Conservation (phyloP, 805 yeast species). For the Starmerella tilneyi region DNA sequence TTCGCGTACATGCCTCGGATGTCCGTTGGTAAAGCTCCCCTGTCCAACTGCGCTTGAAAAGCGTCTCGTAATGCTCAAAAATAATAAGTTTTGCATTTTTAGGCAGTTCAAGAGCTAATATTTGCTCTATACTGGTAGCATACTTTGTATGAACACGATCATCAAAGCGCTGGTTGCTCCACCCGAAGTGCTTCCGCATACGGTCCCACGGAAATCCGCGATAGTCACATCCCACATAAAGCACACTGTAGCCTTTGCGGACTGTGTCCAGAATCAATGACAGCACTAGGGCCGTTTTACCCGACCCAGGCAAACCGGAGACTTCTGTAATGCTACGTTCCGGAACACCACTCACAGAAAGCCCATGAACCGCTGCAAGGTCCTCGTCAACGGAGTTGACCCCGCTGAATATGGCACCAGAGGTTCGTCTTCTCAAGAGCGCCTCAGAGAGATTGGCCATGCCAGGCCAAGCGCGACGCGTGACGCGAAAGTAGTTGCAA, state of each 20-base stretch:
- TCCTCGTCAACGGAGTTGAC: conserved; percentile 8
- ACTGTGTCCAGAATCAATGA: conserved; percentile 21
- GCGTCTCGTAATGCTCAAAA: conserved; percentile 19
- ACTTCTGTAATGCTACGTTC: conserved; percentile 21
- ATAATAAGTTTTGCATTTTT: conserved; percentile 26
- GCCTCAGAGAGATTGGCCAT: conserved; percentile 14
- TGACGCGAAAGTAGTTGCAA: neutral
- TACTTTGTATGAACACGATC: conserved; percentile 6
- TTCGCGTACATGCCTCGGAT: neutral
- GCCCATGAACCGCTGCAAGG: conserved; percentile 6
- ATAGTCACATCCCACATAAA: conserved; percentile 23
- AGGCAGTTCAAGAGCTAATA: conserved; percentile 20
- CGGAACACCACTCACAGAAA: conserved; percentile 11
- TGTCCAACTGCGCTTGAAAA: conserved; percentile 9
- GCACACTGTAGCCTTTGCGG: conserved; percentile 21
- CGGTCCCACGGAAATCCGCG: conserved; percentile 23
- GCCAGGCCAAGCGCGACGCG: conserved; percentile 1
- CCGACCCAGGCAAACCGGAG: conserved; percentile 29
- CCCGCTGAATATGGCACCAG: conserved; percentile 10
- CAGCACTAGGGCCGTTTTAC: conserved; percentile 26
- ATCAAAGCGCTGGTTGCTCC: conserved; percentile 9
- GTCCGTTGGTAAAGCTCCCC: conserved; percentile 2
- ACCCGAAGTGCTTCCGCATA: conserved; percentile 15
- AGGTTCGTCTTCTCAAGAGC: neutral
- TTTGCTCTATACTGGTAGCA: conserved; percentile 15